Evolutionary conservation across 768 basidiomycete species (phyloP).

Genomic region (Cubamyces lactineus): DNA sequence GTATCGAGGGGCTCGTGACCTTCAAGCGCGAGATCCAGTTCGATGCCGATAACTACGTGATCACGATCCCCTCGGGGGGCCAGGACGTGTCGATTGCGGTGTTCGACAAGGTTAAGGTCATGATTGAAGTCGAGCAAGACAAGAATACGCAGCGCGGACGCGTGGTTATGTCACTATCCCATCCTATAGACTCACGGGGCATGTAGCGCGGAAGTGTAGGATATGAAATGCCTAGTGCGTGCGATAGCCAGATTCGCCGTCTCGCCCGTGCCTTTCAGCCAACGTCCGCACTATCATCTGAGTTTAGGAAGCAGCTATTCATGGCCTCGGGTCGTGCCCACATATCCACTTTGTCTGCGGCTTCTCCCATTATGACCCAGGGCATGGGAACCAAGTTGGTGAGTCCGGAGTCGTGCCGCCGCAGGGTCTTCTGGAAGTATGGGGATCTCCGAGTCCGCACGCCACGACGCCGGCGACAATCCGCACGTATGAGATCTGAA

Average conservation of each 20-base stretch:
- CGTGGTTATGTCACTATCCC: slow-evolving; percentile 80
- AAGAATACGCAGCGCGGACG: slow-evolving; percentile 89
- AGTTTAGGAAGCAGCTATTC: slow-evolving; percentile 16
- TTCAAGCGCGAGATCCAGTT: slow-evolving; percentile 91
- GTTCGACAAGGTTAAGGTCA: slow-evolving; percentile 93
- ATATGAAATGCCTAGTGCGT: slow-evolving; percentile 20
- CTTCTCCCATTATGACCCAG: slow-evolving; percentile 19
- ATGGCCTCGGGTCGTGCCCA: slow-evolving; percentile 9
- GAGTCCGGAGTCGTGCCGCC: slow-evolving; percentile 17
- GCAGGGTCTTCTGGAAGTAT: slow-evolving; percentile 15
- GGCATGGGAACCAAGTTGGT: slow-evolving; percentile 9
- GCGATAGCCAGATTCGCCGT: slow-evolving; percentile 13
- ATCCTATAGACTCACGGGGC: slow-evolving; percentile 60
- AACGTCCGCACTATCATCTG: slow-evolving; percentile 13
- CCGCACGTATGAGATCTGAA: slow-evolving; percentile 15
- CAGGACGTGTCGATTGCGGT: slow-evolving; percentile 71
- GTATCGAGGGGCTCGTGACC: slow-evolving; percentile 91
- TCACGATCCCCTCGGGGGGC: slow-evolving; percentile 59
- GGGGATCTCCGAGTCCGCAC: slow-evolving; percentile 23
- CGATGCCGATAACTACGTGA: slow-evolving; percentile 88
- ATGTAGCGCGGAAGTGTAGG: slow-evolving; percentile 37
- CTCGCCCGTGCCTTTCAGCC: slow-evolving; percentile 16
- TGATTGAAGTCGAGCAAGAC: slow-evolving; percentile 92
- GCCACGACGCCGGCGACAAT: slow-evolving; percentile 19
- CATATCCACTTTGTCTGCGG: slow-evolving; percentile 15